phyloP scores from a whole-genome alignment of 768 basidiomycete genomes.

The Cubamyces sp. region DNA sequence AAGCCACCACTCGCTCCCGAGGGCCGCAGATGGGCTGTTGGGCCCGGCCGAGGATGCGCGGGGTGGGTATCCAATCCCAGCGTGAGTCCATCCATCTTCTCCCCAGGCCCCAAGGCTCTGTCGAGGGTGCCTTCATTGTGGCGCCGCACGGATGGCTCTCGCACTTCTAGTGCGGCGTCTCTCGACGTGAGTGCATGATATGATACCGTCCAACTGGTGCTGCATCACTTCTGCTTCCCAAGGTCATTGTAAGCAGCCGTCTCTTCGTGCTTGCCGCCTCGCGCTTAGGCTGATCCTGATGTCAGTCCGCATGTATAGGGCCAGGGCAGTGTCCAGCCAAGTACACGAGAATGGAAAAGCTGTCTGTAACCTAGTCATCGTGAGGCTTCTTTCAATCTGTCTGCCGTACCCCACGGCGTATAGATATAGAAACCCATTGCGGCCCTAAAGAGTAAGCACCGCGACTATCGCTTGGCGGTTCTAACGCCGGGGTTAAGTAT shows the following conservation, averaged over 20 bases:
- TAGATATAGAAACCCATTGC: too few species aligned
- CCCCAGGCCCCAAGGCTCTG: background rate
- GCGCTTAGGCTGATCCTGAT: slow-evolving; percentile 6
- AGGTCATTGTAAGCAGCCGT: background rate
- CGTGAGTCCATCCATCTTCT: background rate
- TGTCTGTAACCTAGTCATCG: background rate
- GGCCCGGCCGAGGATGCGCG: background rate
- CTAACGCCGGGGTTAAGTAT: too few species aligned
- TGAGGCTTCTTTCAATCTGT: background rate
- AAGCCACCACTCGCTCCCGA: background rate
- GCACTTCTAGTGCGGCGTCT: slow-evolving; percentile 11
- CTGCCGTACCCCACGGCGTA: background rate
- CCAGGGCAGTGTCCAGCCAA: background rate
- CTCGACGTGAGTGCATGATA: slow-evolving; percentile 9
- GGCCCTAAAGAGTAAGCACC: too few species aligned
- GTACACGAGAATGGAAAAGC: background rate
- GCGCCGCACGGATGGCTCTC: slow-evolving; percentile 1
- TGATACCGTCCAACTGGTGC: slow-evolving; percentile 8
- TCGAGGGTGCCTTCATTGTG: background rate
- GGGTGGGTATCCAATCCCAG: background rate
- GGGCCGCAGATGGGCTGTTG: background rate
- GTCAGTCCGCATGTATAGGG: slow-evolving; percentile 10
- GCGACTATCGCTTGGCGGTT: too few species aligned
- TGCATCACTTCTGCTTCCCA: slow-evolving; percentile 10
- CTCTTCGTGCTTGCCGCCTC: background rate